Base-by-base conservation (phyloP, 1,284 basidiomycete genomes). In the Entoloma clypeatum region DNA sequence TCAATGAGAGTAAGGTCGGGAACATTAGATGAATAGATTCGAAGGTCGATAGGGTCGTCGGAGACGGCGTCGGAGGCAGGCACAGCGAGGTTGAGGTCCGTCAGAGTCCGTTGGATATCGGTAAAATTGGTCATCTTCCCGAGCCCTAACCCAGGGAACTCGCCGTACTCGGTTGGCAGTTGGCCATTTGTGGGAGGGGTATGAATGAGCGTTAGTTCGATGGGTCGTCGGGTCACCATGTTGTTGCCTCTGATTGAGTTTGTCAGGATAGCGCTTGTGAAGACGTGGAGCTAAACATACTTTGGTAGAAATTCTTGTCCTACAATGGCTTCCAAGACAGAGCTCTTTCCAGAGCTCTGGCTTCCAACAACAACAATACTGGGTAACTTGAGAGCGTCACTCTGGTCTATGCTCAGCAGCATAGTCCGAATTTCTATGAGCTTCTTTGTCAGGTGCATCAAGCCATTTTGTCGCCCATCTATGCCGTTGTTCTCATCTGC, bases 301-400 rank as follows among this genome's bases (percentile, higher is more conserved):
- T 99, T 99, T 26, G 95, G 96, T 28, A 99, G 69, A 64, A 99
- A 99, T 62, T 99, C 93, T 51, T 97, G 92, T 0, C 95, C 96
- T 16, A 99, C 96, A 51, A 99, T 92, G 2, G 96, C 88, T 63
- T 99, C 95, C 40, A 99, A 70, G 0, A 99, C 96, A 18, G 90
- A 94, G 56, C 92, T 95, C 74, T 99, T 99, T 4, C 95, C 95
- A 3, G 91, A 94, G 62, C 92, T 96, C 68, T 99, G 95, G 57
- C 92, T 95, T 9, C 95, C 95, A 50, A 99, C 92, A 36, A 99
- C 96, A 25, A 99, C 95, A 47, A 99, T 98, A 50, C 91, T 94
- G 0, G 95, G 95, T 9, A 99, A 69, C 52, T 93, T 95, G 55
- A 99, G 75, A 11, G 86, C 79, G 51, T 95, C 92, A 51, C 88